Conservation (phyloP, 331 rosid genomes). For the Spiraea crenata region DNA sequence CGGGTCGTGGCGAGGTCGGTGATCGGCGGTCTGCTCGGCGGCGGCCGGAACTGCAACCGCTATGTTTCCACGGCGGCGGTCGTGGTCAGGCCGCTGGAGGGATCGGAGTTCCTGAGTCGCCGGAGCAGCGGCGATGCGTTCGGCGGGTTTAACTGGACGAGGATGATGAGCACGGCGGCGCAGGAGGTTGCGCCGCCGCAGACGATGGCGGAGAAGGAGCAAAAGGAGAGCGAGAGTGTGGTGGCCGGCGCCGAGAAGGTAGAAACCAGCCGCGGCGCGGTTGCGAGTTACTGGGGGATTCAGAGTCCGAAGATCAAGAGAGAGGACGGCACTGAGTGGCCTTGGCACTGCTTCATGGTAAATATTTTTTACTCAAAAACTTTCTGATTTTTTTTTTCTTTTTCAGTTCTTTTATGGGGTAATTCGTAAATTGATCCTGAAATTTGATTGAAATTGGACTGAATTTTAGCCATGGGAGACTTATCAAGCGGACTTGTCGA, state of each 20-base stretch:
- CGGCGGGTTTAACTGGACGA: constrained; percentile 39
- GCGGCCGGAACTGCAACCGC: constrained; percentile 28
- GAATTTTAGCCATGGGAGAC: constrained; percentile 63
- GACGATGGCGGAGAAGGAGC: constrained; percentile 31
- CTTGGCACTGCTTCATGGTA: constrained; percentile 88
- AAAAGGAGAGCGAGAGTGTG: constrained; percentile 18
- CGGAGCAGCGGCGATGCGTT: background rate
- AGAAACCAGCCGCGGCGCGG: constrained; percentile 12
- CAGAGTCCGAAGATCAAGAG: constrained; percentile 46
- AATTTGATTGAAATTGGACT: background rate
- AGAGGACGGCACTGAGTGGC: constrained; percentile 83
- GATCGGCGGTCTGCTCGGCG: constrained; percentile 35
- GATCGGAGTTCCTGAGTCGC: background rate
- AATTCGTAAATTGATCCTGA: background rate
- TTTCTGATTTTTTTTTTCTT: background rate
- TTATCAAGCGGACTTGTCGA: constrained; percentile 49
- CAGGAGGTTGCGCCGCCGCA: constrained; percentile 9
- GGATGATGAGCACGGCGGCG: constrained; percentile 44
- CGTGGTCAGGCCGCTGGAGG: constrained; percentile 8
- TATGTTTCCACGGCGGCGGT: constrained; percentile 28
- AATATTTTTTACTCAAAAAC: background rate
- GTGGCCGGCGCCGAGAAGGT: constrained; percentile 27
- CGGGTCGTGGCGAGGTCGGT: constrained; percentile 35
- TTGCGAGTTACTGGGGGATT: constrained; percentile 71
- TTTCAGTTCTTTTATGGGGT: background rate